Conservation (phyloP, 768 basidiomycete species). For the Dictyophora rubrovolvata region DNA sequence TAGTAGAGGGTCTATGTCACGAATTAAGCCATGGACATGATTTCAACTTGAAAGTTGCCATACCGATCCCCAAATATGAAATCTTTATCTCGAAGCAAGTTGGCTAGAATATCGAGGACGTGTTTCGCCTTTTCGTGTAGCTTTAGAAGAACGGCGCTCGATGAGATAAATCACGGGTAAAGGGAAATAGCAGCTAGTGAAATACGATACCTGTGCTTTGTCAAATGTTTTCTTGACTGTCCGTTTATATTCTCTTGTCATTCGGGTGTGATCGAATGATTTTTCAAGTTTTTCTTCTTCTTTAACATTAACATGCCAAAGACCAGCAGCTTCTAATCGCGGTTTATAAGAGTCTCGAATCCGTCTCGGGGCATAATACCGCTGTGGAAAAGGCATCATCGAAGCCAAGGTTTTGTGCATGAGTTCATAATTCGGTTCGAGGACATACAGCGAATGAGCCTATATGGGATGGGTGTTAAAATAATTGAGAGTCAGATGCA, state of each 20-base stretch:
- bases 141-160: constrained; percentile 25
- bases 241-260: background rate
- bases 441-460: constrained; percentile 56
- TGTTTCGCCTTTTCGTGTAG: constrained; percentile 47
- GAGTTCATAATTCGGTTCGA: constrained; percentile 53
- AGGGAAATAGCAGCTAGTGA: no score
- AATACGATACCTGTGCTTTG: constrained; percentile 44
- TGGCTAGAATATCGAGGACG: constrained; percentile 47
- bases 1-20: constrained; percentile 39
- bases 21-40: background rate
- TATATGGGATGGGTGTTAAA: constrained; percentile 19
- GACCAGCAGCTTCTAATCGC: constrained; percentile 50
- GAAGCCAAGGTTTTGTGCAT: constrained; percentile 46
- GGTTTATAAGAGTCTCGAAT: constrained; percentile 46
- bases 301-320: constrained; percentile 44
- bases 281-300: constrained; percentile 28
- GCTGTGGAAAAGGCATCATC: constrained; percentile 54
- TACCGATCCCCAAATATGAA: constrained; percentile 47
- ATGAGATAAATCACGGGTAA: no score
- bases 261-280: constrained; percentile 13
- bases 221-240: constrained; percentile 48
- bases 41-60: constrained; percentile 9
- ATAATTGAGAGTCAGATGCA: background rate
- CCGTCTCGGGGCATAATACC: constrained; percentile 61
- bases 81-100: constrained; percentile 37